Percentiles rank a stretch among this genome's conserved stretches.
Evolutionary conservation across 345 rosid genomes (phyloP).

Genomic region (Noccaea bulbosa): DNA sequence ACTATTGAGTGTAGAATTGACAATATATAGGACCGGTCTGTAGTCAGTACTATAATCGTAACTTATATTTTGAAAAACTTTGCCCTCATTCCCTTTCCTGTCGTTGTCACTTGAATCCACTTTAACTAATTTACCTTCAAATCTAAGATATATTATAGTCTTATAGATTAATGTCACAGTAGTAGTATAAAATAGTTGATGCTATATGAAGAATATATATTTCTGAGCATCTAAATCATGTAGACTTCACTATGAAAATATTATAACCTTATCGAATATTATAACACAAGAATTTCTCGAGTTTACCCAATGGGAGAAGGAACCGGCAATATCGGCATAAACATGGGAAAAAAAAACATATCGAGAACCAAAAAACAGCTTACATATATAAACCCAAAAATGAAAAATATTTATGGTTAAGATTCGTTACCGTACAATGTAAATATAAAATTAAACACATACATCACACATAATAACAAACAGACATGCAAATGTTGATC

Average conservation of each 20-base stretch:
- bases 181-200: conserved; percentile 20
- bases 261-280: conserved; percentile 25
- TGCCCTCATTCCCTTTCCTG: conserved; percentile 27
- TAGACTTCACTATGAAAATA: conserved; percentile 32
- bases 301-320: conserved; percentile 43
- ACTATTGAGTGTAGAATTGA: conserved; percentile 12
- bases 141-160: conserved; percentile 5
- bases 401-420: conserved; percentile 11
- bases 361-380: conserved; percentile 36
- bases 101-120: conserved; percentile 32
- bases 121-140: conserved; percentile 21
- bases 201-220: conserved; percentile 17
- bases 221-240: conserved; percentile 15
- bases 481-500: conserved; percentile 33
- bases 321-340: conserved; percentile 43
- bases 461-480: conserved; percentile 15
- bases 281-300: conserved; percentile 33
- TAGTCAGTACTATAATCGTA: conserved; percentile 29
- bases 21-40: conserved; percentile 29
- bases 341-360: conserved; percentile 30
- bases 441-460: conserved; percentile 21
- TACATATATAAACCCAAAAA: conserved; percentile 4
- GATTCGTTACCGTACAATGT: conserved; percentile 32
- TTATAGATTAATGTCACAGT: conserved; percentile 13
- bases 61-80: conserved; percentile 9